Evolutionary conservation across 2,329 filamentous ascomycete species (phyloP).

Genomic region (Ophiocordyceps polyrhachis-furcata): DNA sequence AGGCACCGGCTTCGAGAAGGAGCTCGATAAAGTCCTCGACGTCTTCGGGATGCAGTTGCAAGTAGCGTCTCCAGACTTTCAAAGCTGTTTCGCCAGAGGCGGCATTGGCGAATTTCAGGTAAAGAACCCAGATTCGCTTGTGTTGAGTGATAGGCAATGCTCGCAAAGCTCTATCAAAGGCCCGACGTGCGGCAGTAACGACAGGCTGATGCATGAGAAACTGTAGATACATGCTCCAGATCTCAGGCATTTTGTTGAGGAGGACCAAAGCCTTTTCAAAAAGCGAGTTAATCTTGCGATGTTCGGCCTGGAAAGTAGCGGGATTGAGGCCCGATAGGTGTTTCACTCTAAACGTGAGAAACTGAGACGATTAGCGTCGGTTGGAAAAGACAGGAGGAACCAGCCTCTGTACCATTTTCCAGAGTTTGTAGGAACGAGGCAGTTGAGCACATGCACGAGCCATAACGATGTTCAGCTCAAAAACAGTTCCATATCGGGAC

Average conservation of each 20-base stretch:
- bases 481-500: slow-evolving; percentile 60
- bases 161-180: slow-evolving; percentile 81
- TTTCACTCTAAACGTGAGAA: slow-evolving; percentile 66
- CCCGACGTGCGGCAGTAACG: slow-evolving; percentile 66
- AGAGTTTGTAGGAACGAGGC: slow-evolving; percentile 91
- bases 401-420: slow-evolving; percentile 65
- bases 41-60: slow-evolving; percentile 93
- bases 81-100: slow-evolving; percentile 80
- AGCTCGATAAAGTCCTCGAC: slow-evolving; percentile 90
- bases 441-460: slow-evolving; percentile 81
- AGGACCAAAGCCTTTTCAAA: slow-evolving; percentile 86
- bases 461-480: slow-evolving; percentile 74
- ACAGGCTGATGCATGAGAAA: slow-evolving; percentile 87
- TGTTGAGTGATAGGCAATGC: slow-evolving; percentile 90
- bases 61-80: slow-evolving; percentile 86
- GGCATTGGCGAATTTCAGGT: slow-evolving; percentile 78
- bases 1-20: slow-evolving; percentile 60
- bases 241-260: slow-evolving; percentile 94
- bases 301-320: slow-evolving; percentile 61
- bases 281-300: slow-evolving; percentile 80
- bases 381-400: not conserved
- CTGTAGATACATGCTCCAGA: slow-evolving; percentile 94
- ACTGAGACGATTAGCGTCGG: slow-evolving; percentile 27
- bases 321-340: slow-evolving; percentile 73
- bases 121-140: slow-evolving; percentile 85